These are phyloP conservation scores for Jamesozyma lodderae DNA, from an alignment of 805 yeast species.

Conservation along the genomic window DNA sequence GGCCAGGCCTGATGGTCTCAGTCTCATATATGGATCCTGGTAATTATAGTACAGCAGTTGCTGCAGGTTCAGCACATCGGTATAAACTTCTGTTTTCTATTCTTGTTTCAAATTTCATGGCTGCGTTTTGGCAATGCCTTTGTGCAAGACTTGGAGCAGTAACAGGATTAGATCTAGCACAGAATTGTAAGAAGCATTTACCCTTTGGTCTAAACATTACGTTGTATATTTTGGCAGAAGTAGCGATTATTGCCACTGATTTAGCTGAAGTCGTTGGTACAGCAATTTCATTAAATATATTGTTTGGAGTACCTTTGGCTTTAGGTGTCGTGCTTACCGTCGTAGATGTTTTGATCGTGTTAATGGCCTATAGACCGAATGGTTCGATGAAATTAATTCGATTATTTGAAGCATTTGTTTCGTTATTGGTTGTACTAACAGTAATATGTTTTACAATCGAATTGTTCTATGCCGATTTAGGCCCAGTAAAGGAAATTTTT, in stretches of 20 bases:
- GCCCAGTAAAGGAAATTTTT: slow-evolving; percentile 50
- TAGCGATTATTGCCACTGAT: slow-evolving; percentile 91
- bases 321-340: slow-evolving; percentile 81
- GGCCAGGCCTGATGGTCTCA: slow-evolving; percentile 92
- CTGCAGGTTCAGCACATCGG: slow-evolving; percentile 83
- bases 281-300: slow-evolving; percentile 81
- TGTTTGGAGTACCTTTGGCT: slow-evolving; percentile 70
- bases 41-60: slow-evolving; percentile 88
- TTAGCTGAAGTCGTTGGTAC: slow-evolving; percentile 98
- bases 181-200: slow-evolving; percentile 70
- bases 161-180: slow-evolving; percentile 87
- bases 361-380: slow-evolving; percentile 79
- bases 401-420: slow-evolving; percentile 73
- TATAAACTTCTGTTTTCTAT: slow-evolving; percentile 73
- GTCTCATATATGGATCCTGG: slow-evolving; percentile 98
- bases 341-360: slow-evolving; percentile 73
- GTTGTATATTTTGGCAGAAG: slow-evolving; percentile 72
- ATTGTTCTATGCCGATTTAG: slow-evolving; percentile 54
- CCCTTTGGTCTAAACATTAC: slow-evolving; percentile 50
- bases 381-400: slow-evolving; percentile 74
- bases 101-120: slow-evolving; percentile 72
- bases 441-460: slow-evolving; percentile 80
- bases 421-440: slow-evolving; percentile 67
- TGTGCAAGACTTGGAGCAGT: slow-evolving; percentile 88
- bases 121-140: slow-evolving; percentile 75